A percentile compares a stretch with the other conserved stretches of the same genome.
These are phyloP conservation scores for Pyrenophora tritici-repentis DNA, from an alignment of 2,329 filamentous ascomycete genomes.

Conservation along the genomic window DNA sequence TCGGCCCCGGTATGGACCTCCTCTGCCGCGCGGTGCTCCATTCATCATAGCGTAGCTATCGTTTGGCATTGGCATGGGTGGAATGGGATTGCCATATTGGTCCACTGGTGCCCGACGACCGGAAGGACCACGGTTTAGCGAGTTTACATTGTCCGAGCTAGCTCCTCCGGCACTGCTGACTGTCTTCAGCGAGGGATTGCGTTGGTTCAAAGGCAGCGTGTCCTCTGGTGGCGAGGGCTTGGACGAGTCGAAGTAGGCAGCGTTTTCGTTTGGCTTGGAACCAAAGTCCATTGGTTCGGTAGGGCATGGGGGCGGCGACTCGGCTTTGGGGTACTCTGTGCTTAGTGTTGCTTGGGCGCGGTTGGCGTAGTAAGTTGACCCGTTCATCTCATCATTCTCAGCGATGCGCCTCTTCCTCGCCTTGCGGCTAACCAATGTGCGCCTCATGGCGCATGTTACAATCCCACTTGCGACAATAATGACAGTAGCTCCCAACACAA, in stretches of 20 bases:
- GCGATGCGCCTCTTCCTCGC: constrained; percentile 90
- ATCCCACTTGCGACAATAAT: constrained; percentile 80
- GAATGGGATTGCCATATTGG: constrained; percentile 66
- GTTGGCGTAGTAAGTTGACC: constrained; percentile 79
- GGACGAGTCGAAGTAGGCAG: constrained; percentile 67
- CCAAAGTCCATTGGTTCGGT: constrained; percentile 62
- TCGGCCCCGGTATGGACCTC: constrained; percentile 45
- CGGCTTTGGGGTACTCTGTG: constrained; percentile 54
- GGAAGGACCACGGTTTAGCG: constrained; percentile 45
- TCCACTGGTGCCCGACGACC: constrained; percentile 57
- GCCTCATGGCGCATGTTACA: constrained; percentile 91
- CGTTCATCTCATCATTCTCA: constrained; percentile 96
- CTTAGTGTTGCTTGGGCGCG: constrained; percentile 42
- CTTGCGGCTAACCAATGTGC: constrained; percentile 88
- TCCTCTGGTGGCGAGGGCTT: constrained; percentile 69
- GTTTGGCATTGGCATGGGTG: constrained; percentile 51
- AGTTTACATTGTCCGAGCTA: constrained; percentile 44
- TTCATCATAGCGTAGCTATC: constrained; percentile 51
- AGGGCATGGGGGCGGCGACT: constrained; percentile 59
- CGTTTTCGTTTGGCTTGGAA: constrained; percentile 59
- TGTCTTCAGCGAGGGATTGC: constrained; percentile 65
- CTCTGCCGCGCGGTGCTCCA: constrained; percentile 49
- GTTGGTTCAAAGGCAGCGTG: constrained; percentile 69
- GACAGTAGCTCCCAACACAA: constrained; percentile 87
- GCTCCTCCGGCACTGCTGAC: constrained; percentile 54